Evolutionary conservation across 2,329 filamentous ascomycete species (phyloP).

Genomic region (Clarireedia monteithiana): DNA sequence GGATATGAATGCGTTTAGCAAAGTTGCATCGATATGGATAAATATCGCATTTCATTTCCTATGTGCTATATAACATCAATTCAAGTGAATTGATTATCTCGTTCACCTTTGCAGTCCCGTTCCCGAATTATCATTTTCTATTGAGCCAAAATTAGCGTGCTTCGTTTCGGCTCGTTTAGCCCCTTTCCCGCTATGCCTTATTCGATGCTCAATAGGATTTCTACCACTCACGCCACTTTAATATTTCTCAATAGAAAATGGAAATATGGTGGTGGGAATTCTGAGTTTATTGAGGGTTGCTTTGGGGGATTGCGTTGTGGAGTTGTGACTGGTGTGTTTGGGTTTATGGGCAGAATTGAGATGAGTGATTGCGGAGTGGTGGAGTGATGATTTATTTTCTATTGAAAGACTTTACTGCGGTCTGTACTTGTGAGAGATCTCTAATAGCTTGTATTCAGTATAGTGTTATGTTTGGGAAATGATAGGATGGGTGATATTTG

Average conservation of each 20-base stretch:
- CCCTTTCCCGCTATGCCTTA: constrained; percentile 11
- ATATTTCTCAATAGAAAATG: background rate
- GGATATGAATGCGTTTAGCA: no score
- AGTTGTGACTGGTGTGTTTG: background rate
- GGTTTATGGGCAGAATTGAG: background rate
- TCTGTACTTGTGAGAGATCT: no score
- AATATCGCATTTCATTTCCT: no score
- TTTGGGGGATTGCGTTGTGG: background rate
- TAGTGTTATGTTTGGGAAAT: no score
- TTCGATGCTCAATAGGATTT: constrained; percentile 2
- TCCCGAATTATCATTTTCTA: background rate
- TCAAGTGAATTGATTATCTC: no score
- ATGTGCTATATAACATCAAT: no score
- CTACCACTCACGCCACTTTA: background rate
- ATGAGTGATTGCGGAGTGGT: background rate
- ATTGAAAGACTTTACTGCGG: no score
- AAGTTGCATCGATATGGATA: no score
- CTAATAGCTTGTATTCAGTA: no score
- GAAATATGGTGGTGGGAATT: background rate
- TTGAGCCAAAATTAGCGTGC: background rate
- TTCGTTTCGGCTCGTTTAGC: constrained; percentile 3
- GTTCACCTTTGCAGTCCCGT: no score
- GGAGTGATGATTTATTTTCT: background rate
- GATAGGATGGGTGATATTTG: no score
- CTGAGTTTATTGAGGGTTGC: background rate